Evolutionary conservation across 495 filamentous ascomycete genomes (phyloP), one percentile per base, ranked within the genome.

Genomic region (Pseudoneurospora amorphoporcata): DNA sequence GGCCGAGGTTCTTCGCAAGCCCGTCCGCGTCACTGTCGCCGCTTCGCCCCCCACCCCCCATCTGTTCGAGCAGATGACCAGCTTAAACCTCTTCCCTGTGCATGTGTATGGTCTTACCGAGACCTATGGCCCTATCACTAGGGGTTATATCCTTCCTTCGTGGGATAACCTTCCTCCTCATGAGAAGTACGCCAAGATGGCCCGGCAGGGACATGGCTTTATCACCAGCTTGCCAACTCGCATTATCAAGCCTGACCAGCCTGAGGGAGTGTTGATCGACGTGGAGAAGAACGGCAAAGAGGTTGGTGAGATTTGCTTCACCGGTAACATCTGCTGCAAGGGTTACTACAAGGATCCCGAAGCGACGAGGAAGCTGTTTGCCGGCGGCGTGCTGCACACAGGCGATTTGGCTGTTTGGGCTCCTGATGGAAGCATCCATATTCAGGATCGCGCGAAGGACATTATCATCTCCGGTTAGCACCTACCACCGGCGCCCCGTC

Each of bases 81-180:
- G 87, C 29, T 82, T 98, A 14, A 98, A 98, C 76, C 86, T 99
- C 53, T 85, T 91, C 47, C 96, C 95, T 2, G 94, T 98, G 12
- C 95, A 99, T 80, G 93, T 96, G 9, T 98, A 98, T 80, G 95
- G 95, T 12, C 81, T 98, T 81, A 97, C 95, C 1, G 94, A 98
- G 81, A 97, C 94, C 1, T 98, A 98, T 76, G 95, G 95, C 0
- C 95, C 95, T 10, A 96, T 98, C 71, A 98, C 95, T 16, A 96
- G 95, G 77, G 92, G 94, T 3, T 99, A 99, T 76, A 84, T 90
- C 71, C 84, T 98, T 80, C 92, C 94, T 0, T 83, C 86, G 17
- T 99, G 95, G 95, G 90, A 95, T 7, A 75, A 75, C 0, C 82
- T 98, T 1, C 86, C 91, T 0, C 68, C 78, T 9, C 87, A 90